Conservation (phyloP, 306 rosid species). For the Luffa acutangula region DNA sequence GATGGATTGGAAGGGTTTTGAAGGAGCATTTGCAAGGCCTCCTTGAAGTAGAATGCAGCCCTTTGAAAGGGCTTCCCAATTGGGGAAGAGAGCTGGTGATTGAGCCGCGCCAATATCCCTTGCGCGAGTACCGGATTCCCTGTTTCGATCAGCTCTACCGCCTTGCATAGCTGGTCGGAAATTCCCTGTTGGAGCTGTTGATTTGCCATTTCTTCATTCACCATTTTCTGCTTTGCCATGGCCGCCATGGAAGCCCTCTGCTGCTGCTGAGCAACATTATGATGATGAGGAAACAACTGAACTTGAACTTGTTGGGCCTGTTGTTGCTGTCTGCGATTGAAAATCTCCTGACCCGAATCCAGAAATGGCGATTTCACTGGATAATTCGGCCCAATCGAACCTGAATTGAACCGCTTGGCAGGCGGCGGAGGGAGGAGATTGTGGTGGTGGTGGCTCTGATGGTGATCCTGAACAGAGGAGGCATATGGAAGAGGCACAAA, state of each 20-base stretch:
- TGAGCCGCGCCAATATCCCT: constrained; percentile 99
- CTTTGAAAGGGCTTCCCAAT: constrained; percentile 85
- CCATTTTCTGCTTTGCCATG: constrained; percentile 41
- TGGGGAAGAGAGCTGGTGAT: constrained; percentile 87
- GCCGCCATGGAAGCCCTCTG: constrained; percentile 38
- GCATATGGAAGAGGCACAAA: constrained; percentile 44
- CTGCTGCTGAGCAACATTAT: constrained; percentile 4
- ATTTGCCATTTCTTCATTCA: constrained; percentile 39
- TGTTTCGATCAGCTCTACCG: constrained; percentile 77
- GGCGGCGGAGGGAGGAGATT: constrained; percentile 37
- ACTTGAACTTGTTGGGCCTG: constrained; percentile 37
- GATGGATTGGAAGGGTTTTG: constrained; percentile 22
- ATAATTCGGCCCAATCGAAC: constrained; percentile 28
- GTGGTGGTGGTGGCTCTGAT: constrained; percentile 10
- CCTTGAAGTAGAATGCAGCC: constrained; percentile 89
- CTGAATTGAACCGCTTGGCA: constrained; percentile 45
- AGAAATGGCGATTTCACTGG: constrained; percentile 7
- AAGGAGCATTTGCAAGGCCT: constrained; percentile 61
- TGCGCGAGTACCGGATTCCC: constrained; percentile 85
- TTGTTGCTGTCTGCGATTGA: constrained; percentile 1
- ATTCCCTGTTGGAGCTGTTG: constrained; percentile 64
- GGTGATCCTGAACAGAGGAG: constrained; percentile 48
- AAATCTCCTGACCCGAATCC: neutral
- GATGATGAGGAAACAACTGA: constrained; percentile 42
- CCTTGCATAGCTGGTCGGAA: constrained; percentile 60